Base-by-base conservation (phyloP, 192 early-diverging fungal species). In the Jimgerdemannia lactiflua region DNA sequence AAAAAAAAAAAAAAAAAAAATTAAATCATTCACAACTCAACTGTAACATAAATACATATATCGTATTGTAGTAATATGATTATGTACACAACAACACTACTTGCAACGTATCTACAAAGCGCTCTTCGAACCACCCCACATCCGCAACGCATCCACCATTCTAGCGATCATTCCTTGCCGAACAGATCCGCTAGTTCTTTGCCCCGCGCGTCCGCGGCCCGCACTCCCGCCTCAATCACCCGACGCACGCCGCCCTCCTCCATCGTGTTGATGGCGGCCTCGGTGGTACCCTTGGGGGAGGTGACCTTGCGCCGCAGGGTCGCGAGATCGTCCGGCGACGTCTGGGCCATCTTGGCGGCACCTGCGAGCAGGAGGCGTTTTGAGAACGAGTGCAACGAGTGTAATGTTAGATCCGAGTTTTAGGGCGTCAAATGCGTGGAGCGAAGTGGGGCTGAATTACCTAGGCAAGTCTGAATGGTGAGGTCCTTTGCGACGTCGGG, bases 401-500 rank as follows among this genome's bases (percentile, higher is more conserved):
- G 29, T 29, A 29, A 29, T 29, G 29, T 29, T 29, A 29, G 29
- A 29, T 29, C 29, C 29, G 29, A 29, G 29, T 29, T 29, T 29
- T 29, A 29, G 29, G 29, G 29, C 29, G 29, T 29, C 29, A 29
- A 29, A 29, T 29, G 29, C 29, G 29, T 29, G 29, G 29, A 29
- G 29, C 29, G 1, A 29, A 29, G 29, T 29, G 29, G 29, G 29
- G 29, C 29, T 29, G 29, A 29, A 29, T 59, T 59, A 59, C 49
- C 97, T 9, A 96, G 74, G 77, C 95, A 97, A 0, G 97, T 98
- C 82, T 98, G 97, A 44, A 95, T 87, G 4, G 95, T 95, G 71
- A 98, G 85, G 0, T 89, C 88, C 72, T 88, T 85, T 4, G 95
- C 95, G 4, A 92, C 89, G 29, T 92, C 91, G 1, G 82, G 72